These are phyloP conservation scores for Byssochlamys sp. DNA, from an alignment of 2,329 filamentous ascomycete genomes.

Conservation along the genomic window DNA sequence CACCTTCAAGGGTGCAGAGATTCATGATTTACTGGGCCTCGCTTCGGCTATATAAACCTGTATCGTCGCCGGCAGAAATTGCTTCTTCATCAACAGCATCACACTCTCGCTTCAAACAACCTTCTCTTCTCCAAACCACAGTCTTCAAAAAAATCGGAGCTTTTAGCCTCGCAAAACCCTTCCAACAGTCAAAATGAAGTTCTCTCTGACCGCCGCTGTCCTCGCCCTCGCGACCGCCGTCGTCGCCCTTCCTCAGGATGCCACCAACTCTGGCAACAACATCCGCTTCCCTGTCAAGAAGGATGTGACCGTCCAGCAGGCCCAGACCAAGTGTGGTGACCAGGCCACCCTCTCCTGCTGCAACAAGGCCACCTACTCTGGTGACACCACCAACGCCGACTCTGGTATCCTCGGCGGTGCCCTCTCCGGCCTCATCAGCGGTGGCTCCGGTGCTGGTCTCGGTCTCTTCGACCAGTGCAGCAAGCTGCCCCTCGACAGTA, in stretches of 20 bases:
- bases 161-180: constrained; percentile 16
- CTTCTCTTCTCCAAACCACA: constrained; percentile 5
- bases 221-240: constrained; percentile 26
- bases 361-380: constrained; percentile 29
- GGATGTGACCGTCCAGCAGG: constrained; percentile 27
- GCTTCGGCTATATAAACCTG: constrained; percentile 24
- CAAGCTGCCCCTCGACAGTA: constrained; percentile 27
- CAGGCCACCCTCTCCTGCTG: constrained; percentile 31
- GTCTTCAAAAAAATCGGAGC: constrained; percentile 10
- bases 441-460: constrained; percentile 24
- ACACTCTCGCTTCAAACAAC: constrained; percentile 16
- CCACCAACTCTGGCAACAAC: constrained; percentile 25
- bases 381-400: constrained; percentile 24
- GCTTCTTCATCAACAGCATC: constrained; percentile 18
- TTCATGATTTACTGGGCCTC: constrained; percentile 10
- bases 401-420: constrained; percentile 24
- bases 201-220: constrained; percentile 23
- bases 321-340: constrained; percentile 30
- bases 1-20: constrained; percentile 3
- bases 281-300: constrained; percentile 24
- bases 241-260: constrained; percentile 22
- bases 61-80: constrained; percentile 6
- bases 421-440: constrained; percentile 26
- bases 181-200: constrained; percentile 30
- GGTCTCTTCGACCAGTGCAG: constrained; percentile 35